phyloP scores from a whole-genome alignment of 1,284 basidiomycete genomes.

The Quambalaria eucalypti region DNA sequence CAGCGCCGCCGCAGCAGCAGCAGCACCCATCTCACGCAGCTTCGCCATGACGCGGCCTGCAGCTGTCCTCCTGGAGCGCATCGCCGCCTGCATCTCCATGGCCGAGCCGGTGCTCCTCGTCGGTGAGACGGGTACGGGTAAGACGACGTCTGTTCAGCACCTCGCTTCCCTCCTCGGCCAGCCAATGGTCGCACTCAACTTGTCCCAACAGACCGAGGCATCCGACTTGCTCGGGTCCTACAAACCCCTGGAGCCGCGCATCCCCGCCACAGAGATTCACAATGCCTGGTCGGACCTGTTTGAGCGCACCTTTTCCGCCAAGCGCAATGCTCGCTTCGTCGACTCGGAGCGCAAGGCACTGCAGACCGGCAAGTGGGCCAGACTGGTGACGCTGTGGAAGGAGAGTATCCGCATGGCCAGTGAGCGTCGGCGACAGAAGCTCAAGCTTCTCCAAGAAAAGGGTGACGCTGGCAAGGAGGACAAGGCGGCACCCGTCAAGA shows the following conservation, averaged over 20 bases:
- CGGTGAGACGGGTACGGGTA: constrained; percentile 97
- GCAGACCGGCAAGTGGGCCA: constrained; percentile 72
- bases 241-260: constrained; percentile 69
- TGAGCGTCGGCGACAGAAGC: background rate
- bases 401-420: constrained; percentile 59
- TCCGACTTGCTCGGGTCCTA: constrained; percentile 90
- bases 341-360: constrained; percentile 75
- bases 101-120: constrained; percentile 82
- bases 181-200: constrained; percentile 76
- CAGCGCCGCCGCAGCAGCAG: constrained; percentile 9
- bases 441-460: no score
- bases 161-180: constrained; percentile 70
- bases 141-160: constrained; percentile 85
- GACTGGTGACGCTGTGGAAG: constrained; percentile 73
- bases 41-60: constrained; percentile 89
- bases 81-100: constrained; percentile 65
- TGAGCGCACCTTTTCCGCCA: constrained; percentile 75
- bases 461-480: background rate
- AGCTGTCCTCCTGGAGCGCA: constrained; percentile 67
- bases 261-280: constrained; percentile 68
- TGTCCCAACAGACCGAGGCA: constrained; percentile 94
- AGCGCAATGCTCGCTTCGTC: constrained; percentile 81
- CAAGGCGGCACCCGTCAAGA: constrained; percentile 17
- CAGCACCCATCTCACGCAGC: constrained; percentile 18
- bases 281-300: constrained; percentile 75